Percentiles rank a stretch among this genome's conserved stretches.
Conservation (phyloP, 1,139 yeast genomes). For the Magnusiomyces ingens region DNA sequence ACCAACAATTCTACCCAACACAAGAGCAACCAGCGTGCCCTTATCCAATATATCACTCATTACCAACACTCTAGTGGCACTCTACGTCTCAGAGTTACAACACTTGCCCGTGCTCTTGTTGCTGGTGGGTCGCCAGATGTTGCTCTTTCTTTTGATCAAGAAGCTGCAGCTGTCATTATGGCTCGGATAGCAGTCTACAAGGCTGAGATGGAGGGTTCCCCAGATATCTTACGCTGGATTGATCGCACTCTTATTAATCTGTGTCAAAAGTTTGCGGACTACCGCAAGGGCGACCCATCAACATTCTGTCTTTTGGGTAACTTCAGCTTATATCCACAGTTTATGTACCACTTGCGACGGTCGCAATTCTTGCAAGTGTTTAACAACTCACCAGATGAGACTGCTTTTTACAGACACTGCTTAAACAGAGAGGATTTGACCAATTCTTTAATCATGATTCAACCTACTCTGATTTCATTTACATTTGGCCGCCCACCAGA, state of each 20-base stretch:
- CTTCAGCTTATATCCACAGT: conserved; percentile 70
- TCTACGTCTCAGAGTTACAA: conserved; percentile 42
- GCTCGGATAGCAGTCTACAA: conserved; percentile 50
- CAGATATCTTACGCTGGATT: conserved; percentile 70
- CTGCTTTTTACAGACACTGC: conserved; percentile 62
- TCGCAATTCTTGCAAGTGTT: conserved; percentile 65
- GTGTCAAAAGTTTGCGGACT: conserved; percentile 74
- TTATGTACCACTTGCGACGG: conserved; percentile 63
- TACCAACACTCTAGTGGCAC: conserved; percentile 51
- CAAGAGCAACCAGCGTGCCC: conserved; percentile 36
- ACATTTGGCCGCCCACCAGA: conserved; percentile 53
- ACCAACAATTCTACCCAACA: conserved; percentile 51
- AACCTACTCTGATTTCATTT: conserved; percentile 63
- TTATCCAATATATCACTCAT: conserved; percentile 61
- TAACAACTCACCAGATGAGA: conserved; percentile 76
- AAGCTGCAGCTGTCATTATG: conserved; percentile 58
- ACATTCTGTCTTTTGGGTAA: conserved; percentile 66
- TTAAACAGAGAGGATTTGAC: conserved; percentile 61
- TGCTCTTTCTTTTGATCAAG: conserved; percentile 52
- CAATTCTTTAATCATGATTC: conserved; percentile 66
- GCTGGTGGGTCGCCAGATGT: conserved; percentile 24
- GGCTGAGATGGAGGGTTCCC: conserved; percentile 42
- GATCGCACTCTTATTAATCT: conserved; percentile 68
- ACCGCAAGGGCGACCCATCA: conserved; percentile 55
- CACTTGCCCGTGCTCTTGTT: conserved; percentile 27